Conservation (phyloP, 202 grass and related monocot genomes). For the Alloteropsis angusta region DNA sequence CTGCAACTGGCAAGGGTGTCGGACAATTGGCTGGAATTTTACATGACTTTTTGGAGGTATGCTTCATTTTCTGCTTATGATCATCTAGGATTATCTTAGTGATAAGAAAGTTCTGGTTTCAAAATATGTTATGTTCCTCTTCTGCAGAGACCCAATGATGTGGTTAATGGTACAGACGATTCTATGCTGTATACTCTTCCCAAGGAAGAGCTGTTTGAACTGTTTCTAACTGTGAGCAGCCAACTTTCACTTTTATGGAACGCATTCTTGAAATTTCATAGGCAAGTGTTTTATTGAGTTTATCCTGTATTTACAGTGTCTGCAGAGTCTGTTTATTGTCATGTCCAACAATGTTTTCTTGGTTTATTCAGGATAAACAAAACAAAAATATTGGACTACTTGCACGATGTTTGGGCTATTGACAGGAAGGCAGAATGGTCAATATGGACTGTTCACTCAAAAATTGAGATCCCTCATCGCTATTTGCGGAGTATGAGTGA, state of each 20-base stretch:
- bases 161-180: conserved; percentile 53
- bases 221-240: conserved; percentile 69
- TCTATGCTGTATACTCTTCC: conserved; percentile 70
- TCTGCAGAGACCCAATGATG: conserved; percentile 56
- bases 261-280: conserved; percentile 94
- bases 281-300: conserved; percentile 30
- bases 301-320: neutral
- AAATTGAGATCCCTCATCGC: conserved; percentile 68
- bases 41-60: conserved; percentile 87
- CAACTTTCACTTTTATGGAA: conserved; percentile 96
- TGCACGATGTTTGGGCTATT: conserved; percentile 64
- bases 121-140: conserved; percentile 14
- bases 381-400: conserved; percentile 78
- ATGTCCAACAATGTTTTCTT: conserved; percentile 11
- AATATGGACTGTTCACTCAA: conserved; percentile 97
- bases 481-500: conserved; percentile 61
- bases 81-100: conserved; percentile 3
- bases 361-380: conserved; percentile 64
- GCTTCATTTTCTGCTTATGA: neutral
- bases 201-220: conserved; percentile 74
- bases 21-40: conserved; percentile 81
- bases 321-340: neutral
- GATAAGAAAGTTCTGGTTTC: conserved; percentile 23
- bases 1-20: conserved; percentile 63
- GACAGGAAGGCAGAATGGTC: conserved; percentile 91